phyloP scores from a whole-genome alignment of 805 yeast species.

The Teunomyces tritomae region DNA sequence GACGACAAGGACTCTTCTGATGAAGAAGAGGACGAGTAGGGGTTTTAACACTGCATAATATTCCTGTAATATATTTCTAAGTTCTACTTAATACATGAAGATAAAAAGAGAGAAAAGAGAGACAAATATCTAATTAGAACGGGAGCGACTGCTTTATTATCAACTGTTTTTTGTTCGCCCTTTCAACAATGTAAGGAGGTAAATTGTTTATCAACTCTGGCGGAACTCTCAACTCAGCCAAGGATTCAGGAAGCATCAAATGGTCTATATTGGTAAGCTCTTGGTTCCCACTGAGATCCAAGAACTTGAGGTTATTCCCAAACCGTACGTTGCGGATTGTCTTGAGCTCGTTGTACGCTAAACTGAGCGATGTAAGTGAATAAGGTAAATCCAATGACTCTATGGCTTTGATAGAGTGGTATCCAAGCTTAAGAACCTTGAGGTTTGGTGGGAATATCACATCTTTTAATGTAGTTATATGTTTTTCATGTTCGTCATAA shows the following conservation, averaged over 20 bases:
- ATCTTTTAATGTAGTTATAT: constrained; percentile 40
- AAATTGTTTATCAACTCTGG: constrained; percentile 32
- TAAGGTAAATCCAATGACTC: constrained; percentile 41
- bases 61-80: constrained; percentile 12
- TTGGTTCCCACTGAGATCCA: constrained; percentile 43
- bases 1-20: constrained; percentile 84
- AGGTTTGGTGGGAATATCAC: constrained; percentile 36
- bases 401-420: constrained; percentile 37
- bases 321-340: constrained; percentile 36
- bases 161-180: constrained; percentile 37
- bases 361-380: constrained; percentile 27
- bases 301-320: constrained; percentile 29
- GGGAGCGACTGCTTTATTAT: constrained; percentile 29
- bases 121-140: constrained; percentile 2
- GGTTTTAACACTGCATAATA: constrained; percentile 9
- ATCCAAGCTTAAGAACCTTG: constrained; percentile 35
- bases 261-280: constrained; percentile 38
- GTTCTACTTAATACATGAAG: constrained; percentile 10
- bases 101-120: not conserved
- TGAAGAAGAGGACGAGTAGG: constrained; percentile 55
- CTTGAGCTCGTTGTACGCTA: constrained; percentile 39
- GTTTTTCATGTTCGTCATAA: constrained; percentile 39
- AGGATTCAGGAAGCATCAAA: constrained; percentile 35
- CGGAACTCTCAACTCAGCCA: constrained; percentile 36
- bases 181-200: constrained; percentile 36